Evolutionary conservation across 2,329 filamentous ascomycete genomes (phyloP), one percentile per base, ranked within the genome.

Genomic region (Sporothrix brasiliensis): DNA sequence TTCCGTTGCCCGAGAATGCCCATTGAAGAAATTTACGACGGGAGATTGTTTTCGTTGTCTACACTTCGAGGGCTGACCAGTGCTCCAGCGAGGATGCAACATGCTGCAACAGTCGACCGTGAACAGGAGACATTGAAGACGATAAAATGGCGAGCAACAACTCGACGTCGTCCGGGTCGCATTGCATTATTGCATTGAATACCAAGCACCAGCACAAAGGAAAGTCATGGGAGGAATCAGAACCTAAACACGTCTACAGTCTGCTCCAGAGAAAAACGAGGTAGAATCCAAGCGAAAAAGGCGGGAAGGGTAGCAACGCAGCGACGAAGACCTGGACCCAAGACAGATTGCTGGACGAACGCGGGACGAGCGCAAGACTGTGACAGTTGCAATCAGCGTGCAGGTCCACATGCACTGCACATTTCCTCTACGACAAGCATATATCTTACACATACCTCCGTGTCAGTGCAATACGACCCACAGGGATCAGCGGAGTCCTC

Each of bases 291-390:
- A 47, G n/a, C 21, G 19, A 41, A 30, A 10, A 5, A 16, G 16
- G 5, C n/a, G 6, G 39, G 47, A 44, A 24, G 34, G 34, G 49
- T 39, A 68, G 10, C 34, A 16, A 56, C 21, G 34, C 1, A 9
- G 34, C 6, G 7, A 9, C 34, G 7, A 6, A 34, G 34, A 9
- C 34, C 6, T 7, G 39, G 39, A 11, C 39, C 58, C 24, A 49
- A 68, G 60, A 61, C 61, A 65, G 44, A 50, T n/a, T 65, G 61
- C 44, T 65, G 61, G 61, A 50, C 50, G 61, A 65, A 65, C 61
- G 44, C 44, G 34, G 61, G 61, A 65, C 61, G 61, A 50, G 61
- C 61, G 61, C 47, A 49, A 50, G 16, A 50, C 14, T 14, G 44
- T 21, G 19, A 65, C 60, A 16, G 44, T 50, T 49, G 21, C 58